A percentile compares a stretch with the other conserved stretches of the same genome.
Evolutionary conservation across 805 yeast genomes (phyloP).

Genomic region (Ascoidea rubescens): DNA sequence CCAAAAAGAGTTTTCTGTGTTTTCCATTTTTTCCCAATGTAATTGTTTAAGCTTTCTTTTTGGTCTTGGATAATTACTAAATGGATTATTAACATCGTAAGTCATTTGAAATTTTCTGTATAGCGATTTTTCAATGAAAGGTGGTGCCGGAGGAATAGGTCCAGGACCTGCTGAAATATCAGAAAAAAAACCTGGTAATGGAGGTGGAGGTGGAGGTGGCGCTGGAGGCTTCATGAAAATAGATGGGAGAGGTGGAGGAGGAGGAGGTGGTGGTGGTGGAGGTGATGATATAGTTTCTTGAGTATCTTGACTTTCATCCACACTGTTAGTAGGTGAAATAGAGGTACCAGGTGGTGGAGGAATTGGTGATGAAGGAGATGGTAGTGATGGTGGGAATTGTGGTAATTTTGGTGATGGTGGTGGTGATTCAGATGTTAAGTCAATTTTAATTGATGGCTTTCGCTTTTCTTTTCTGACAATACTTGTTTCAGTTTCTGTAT

Average conservation of each 20-base stretch:
- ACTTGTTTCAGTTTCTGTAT: no score
- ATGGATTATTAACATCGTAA: conserved; percentile 18
- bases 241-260: conserved; percentile 19
- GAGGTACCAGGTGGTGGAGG: conserved; percentile 27
- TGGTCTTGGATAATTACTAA: conserved; percentile 50
- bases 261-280: conserved; percentile 18
- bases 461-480: no score
- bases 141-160: conserved; percentile 17
- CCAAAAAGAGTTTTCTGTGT: conserved; percentile 83
- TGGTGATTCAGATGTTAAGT: conserved; percentile 5
- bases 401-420: conserved; percentile 15
- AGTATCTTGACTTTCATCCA: not conserved
- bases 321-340: conserved; percentile 14
- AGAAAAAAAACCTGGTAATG: conserved; percentile 15
- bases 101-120: not conserved
- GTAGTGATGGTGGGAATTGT: conserved; percentile 18
- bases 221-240: conserved; percentile 13
- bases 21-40: conserved; percentile 92
- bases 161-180: conserved; percentile 18
- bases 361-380: conserved; percentile 15
- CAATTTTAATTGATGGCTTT: not conserved
- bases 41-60: conserved; percentile 75
- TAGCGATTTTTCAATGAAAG: conserved; percentile 17
- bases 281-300: not conserved
- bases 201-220: conserved; percentile 21